Base-by-base conservation (phyloP, 2,329 filamentous ascomycete genomes). In the Pyricularia sp. region DNA sequence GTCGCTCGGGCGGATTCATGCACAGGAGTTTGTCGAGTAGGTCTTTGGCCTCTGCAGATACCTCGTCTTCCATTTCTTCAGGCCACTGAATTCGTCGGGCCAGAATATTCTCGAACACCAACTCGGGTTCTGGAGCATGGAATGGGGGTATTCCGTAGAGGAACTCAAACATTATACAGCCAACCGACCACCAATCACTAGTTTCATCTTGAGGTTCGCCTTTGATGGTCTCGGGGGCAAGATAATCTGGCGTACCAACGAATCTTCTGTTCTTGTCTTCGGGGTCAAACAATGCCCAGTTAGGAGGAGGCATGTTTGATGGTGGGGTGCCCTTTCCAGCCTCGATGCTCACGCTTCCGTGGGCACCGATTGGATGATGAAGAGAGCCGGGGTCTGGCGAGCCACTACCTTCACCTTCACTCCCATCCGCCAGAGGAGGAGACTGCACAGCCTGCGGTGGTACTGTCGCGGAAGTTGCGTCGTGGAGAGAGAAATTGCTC, bases 161-260 rank as follows among this genome's bases (percentile, higher is more conserved):
- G 69, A 96, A 97, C 72, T 99, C 94, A 71, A 97, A 99, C 75
- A 97, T 79, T 70, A 99, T 97, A 74, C 96, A 99, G 0, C 94
- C 94, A n/a, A 99, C 83, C 26, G 94, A 97, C 94, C 94, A 99
- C 94, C 94, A 99, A 85, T 99, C 94, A 73, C 94, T 97, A 69
- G 93, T 94, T 75, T 97, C 93, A 72, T 99, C 94, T 75, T 99
- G 94, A 1, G 93, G 92, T 69, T 92, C 87, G 62, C 96, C 94
- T 69, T 91, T 93, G 72, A 99, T 96, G 0, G 96, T 99, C 74
- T 99, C 96, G 0, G 94, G 94, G 0, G 94, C 94, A 16, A 99
- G 83, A 73, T 99, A 99, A 75, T 99, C 94, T 0, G 94, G 94
- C 0, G 94, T 99, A 35, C 94, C 94, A 9, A 99, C 94, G 71